These are phyloP conservation scores for Coffea humblotiana DNA, from an alignment of 305 asterid genomes.

Conservation along the genomic window DNA sequence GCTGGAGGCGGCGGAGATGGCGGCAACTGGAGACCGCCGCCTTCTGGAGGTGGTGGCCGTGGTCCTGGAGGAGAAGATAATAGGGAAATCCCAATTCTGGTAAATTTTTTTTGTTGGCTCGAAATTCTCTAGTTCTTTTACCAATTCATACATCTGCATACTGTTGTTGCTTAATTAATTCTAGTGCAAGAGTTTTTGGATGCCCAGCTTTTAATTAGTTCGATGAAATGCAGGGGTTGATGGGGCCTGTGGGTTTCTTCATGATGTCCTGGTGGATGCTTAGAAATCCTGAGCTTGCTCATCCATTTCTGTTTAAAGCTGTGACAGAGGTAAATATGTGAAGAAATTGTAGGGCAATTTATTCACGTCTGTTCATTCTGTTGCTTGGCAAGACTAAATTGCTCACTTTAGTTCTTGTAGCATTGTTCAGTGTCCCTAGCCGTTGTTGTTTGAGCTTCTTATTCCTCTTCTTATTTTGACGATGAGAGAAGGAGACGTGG, in stretches of 20 bases:
- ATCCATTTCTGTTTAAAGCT: constrained; percentile 84
- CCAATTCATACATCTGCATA: too few relatives aligned
- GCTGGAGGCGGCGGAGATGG: constrained; percentile 46
- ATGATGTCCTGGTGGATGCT: constrained; percentile 73
- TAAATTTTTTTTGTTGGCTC: constrained; percentile 10
- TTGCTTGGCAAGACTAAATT: not conserved
- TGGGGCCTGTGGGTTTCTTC: constrained; percentile 59
- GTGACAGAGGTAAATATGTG: constrained; percentile 67
- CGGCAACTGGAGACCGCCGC: constrained; percentile 41
- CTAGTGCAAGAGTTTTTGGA: not conserved
- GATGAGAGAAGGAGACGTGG: too few relatives aligned
- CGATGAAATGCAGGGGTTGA: constrained; percentile 47
- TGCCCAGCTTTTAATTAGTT: constrained; percentile 7
- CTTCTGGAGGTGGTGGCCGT: constrained; percentile 34
- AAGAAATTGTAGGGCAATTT: not conserved
- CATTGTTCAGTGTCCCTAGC: not conserved
- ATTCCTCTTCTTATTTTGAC: too few relatives aligned
- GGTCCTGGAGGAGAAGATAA: constrained; percentile 28
- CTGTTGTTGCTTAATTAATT: constrained; percentile 15
- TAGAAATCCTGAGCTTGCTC: constrained; percentile 82
- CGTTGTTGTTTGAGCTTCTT: not conserved
- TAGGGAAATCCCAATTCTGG: too few relatives aligned
- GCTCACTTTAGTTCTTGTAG: not conserved
- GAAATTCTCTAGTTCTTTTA: constrained; percentile 9
- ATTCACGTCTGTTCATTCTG: not conserved